These are phyloP conservation scores for Psilocybe tampanensis DNA, from an alignment of 768 basidiomycete species.

Conservation along the genomic window DNA sequence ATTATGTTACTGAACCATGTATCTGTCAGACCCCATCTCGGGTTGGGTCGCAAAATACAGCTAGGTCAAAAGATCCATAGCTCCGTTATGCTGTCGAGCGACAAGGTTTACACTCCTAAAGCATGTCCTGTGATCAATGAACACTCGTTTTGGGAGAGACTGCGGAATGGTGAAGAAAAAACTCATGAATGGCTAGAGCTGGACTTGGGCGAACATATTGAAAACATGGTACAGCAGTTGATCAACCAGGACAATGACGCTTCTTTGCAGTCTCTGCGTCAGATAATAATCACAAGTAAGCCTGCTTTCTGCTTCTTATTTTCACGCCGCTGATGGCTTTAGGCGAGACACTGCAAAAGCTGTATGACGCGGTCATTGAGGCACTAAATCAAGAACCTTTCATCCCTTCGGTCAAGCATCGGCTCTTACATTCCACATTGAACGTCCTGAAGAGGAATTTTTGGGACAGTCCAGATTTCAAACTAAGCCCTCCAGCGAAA, in stretches of 20 bases:
- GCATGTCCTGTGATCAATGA: constrained; percentile 7
- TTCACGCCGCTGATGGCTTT: not conserved
- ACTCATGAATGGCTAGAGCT: constrained; percentile 9
- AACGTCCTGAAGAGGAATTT: no score
- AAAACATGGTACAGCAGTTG: constrained; percentile 1
- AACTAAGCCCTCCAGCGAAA: no score
- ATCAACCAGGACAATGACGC: not conserved
- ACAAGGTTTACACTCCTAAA: constrained; percentile 12
- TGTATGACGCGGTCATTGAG: no score
- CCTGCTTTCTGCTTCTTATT: no score
- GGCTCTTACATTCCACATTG: no score
- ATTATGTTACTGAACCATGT: not conserved
- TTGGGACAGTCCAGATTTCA: no score
- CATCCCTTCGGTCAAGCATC: no score
- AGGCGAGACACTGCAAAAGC: constrained; percentile 6
- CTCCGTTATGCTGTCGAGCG: constrained; percentile 9
- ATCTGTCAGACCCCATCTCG: constrained; percentile 18
- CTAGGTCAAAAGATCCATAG: constrained; percentile 20
- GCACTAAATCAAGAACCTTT: no score
- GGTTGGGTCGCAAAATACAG: constrained; percentile 16
- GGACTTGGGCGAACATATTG: constrained; percentile 8
- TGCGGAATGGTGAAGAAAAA: not conserved
- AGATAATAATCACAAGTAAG: no score
- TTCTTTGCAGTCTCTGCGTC: no score
- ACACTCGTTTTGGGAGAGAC: constrained; percentile 1